Evolutionary conservation across 345 rosid species (phyloP), one percentile per base, ranked within the genome.

Genomic region (Acer campestre): DNA sequence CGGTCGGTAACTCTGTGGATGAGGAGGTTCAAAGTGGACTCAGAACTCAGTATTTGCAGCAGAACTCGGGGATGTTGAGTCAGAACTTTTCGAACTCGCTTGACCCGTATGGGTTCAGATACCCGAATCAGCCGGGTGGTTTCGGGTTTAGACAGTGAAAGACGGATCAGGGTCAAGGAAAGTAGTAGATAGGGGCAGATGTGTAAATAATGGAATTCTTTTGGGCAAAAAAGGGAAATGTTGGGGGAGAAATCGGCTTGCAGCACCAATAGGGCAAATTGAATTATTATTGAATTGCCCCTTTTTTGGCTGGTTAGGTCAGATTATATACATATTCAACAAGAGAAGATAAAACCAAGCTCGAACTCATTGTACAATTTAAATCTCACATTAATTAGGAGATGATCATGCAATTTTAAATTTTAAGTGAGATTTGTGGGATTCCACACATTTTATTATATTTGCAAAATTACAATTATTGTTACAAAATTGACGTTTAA

Each of bases 21-120:
- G 98, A 85, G 40, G 94, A 93, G 83, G 97, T 86, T 17, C 90
- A 95, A 55, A 92, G 97, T 67, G 93, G 95, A 27, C 27, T 86
- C 4, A 86, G 89, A 49, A 82, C 72, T 11, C 83, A 67, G 78
- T 40, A 61, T 7, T 71, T 5, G 17, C 86, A 70, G 31, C 86
- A 73, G 42, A 84, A 61, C 80, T 69, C 88, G 82, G 71, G 74
- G 83, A 61, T 61, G 77, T 73, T 82, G 73, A 70, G 73, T 80
- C 95, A 85, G 53, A 83, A 65, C 72, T 75, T 75, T 77, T 67
- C 81, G 8, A 84, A 81, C 85, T 61, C 84, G 61, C 48, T 82
- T n/a, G 92, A 91, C 83, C 88, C 88, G 77, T 88, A 78, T 51
- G 93, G 91, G 77, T 89, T 79, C 25, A 81, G 91, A 42, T 78